phyloP scores from a whole-genome alignment of 108 stramenopile species.

The Epipyxis sp. region DNA sequence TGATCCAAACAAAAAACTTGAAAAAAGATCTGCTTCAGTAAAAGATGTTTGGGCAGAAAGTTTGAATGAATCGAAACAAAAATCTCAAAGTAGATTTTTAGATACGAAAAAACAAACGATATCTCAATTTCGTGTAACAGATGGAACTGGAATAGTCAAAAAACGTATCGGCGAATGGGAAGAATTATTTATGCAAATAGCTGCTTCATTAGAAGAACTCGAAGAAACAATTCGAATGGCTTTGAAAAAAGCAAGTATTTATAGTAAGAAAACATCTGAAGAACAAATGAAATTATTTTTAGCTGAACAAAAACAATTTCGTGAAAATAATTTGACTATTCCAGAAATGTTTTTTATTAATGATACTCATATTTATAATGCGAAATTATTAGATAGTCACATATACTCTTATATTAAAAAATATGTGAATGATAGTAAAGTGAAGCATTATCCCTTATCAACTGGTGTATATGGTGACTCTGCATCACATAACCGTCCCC shows the following conservation, averaged over 20 bases:
- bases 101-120: background rate
- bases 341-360: background rate
- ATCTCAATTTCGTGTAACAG: background rate
- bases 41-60: background rate
- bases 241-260: too few species aligned
- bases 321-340: background rate
- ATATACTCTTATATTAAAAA: background rate
- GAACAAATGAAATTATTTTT: background rate
- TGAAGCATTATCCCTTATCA: background rate
- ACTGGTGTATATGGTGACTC: background rate
- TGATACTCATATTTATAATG: slow-evolving; percentile 3
- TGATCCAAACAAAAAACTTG: background rate
- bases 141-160: slow-evolving; percentile 9
- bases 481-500: background rate
- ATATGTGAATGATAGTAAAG: background rate
- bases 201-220: background rate
- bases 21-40: background rate
- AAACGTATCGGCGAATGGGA: slow-evolving; percentile 18
- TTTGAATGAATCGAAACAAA: background rate
- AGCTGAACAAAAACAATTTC: background rate
- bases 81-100: background rate
- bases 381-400: background rate
- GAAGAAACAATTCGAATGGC: background rate
- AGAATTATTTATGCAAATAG: slow-evolving; percentile 1
- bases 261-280: background rate